phyloP scores from a whole-genome alignment of 129 eudicot species.

The Kitagawia praeruptora region DNA sequence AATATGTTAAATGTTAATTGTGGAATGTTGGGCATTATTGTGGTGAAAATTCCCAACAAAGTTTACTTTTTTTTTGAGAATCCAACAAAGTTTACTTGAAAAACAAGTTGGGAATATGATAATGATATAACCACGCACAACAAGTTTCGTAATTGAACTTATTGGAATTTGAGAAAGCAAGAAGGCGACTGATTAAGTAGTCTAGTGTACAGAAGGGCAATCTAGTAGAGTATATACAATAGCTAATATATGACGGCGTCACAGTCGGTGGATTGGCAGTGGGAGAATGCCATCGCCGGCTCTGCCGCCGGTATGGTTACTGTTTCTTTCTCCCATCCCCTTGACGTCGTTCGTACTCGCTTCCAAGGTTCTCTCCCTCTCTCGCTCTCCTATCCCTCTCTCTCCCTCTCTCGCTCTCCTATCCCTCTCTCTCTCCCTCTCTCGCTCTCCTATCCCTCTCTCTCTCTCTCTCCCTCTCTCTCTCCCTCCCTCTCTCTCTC shows the following conservation, averaged over 20 bases:
- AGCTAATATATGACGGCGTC: conserved; percentile 16
- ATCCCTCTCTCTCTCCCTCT: background rate
- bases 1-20: no score
- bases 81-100: no score
- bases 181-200: no score
- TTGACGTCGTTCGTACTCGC: conserved; percentile 95
- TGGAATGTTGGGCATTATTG: no score
- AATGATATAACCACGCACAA: no score
- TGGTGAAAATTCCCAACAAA: no score
- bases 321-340: conserved; percentile 82
- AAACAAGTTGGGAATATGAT: no score
- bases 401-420: background rate
- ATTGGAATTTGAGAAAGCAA: background rate
- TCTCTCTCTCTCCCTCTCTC: background rate
- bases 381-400: background rate
- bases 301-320: conserved; percentile 94
- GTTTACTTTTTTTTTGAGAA: no score
- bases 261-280: conserved; percentile 48
- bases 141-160: no score
- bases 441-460: background rate
- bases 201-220: no score
- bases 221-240: no score
- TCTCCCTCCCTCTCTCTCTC: background rate
- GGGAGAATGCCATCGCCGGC: conserved; percentile 94
- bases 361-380: conserved; percentile 53